phyloP scores from a whole-genome alignment of 1,139 yeast species.

The Wickerhamiella pararugosa region DNA sequence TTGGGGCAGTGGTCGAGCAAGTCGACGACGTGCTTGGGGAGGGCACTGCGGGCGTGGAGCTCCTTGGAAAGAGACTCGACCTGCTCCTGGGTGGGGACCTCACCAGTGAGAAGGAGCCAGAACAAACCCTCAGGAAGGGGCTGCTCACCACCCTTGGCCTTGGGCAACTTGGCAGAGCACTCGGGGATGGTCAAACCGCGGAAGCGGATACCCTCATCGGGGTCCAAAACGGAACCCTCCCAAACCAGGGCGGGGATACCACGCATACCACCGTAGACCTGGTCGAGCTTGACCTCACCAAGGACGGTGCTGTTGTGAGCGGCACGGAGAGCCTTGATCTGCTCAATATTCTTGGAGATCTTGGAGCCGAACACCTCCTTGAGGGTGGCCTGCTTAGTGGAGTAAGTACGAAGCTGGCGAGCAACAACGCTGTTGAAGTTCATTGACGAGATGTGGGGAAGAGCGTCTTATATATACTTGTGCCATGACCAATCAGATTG shows the following conservation, averaged over 20 bases:
- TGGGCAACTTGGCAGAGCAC: conserved; percentile 82
- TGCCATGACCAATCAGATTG: too few species aligned
- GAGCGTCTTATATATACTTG: too few species aligned
- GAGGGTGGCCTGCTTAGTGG: conserved; percentile 39
- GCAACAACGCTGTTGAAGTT: conserved; percentile 1
- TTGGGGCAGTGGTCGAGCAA: conserved; percentile 42
- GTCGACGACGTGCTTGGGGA: conserved; percentile 41
- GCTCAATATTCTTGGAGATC: conserved; percentile 83
- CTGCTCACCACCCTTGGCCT: conserved; percentile 68
- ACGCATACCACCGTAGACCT: conserved; percentile 99
- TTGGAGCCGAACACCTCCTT: conserved; percentile 89
- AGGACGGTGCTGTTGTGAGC: conserved; percentile 80
- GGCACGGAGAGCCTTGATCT: conserved; percentile 76
- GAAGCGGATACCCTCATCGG: conserved; percentile 96
- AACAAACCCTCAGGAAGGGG: conserved; percentile 50
- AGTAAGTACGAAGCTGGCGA: conserved; percentile 16
- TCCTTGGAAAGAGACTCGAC: conserved; percentile 38
- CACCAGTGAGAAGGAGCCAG: conserved; percentile 50
- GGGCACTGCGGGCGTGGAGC: conserved; percentile 41
- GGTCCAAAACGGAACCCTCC: conserved; percentile 98
- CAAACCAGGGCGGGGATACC: conserved; percentile 96
- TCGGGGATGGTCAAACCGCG: conserved; percentile 98
- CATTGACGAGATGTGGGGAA: too few species aligned
- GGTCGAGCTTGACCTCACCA: conserved; percentile 88
- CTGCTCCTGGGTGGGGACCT: conserved; percentile 43